These are phyloP conservation scores for Triadica sebifera DNA, from an alignment of 345 rosid species.

Conservation along the genomic window DNA sequence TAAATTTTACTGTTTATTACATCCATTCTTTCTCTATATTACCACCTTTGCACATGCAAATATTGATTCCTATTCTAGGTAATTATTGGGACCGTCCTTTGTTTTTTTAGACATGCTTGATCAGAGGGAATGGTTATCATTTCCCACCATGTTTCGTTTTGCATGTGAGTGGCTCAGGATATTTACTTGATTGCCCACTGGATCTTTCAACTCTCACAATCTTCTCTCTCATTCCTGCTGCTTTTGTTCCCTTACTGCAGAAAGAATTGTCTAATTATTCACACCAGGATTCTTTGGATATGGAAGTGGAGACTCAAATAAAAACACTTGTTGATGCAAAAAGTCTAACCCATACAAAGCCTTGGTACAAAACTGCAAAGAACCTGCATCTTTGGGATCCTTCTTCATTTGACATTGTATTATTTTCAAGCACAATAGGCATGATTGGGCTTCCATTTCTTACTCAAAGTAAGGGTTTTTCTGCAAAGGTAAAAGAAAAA, in stretches of 20 bases:
- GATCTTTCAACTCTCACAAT: conserved; percentile 64
- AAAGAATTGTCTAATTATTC: conserved; percentile 27
- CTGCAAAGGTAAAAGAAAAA: conserved; percentile 62
- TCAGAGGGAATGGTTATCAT: conserved; percentile 63
- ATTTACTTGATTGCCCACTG: conserved; percentile 72
- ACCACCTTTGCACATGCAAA: not conserved
- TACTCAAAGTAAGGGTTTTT: conserved; percentile 53
- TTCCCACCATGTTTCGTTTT: conserved; percentile 69
- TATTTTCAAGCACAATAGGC: conserved; percentile 75
- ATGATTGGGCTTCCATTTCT: conserved; percentile 86
- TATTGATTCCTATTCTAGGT: not conserved
- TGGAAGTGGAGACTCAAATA: conserved; percentile 30
- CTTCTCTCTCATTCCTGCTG: conserved; percentile 59
- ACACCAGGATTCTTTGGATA: conserved; percentile 20
- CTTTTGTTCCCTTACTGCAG: not conserved
- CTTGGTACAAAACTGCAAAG: conserved; percentile 78
- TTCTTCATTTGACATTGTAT: conserved; percentile 70
- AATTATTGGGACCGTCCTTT: conserved; percentile 10
- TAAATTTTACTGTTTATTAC: not conserved
- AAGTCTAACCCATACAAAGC: conserved; percentile 54
- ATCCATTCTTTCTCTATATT: conserved; percentile 25
- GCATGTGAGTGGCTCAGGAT: conserved; percentile 56
- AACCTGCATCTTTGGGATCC: conserved; percentile 75
- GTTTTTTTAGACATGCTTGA: conserved; percentile 68
- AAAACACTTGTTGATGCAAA: conserved; percentile 15